Conservation (phyloP, 768 basidiomycete species). For the Xanthoconium stramineum region DNA sequence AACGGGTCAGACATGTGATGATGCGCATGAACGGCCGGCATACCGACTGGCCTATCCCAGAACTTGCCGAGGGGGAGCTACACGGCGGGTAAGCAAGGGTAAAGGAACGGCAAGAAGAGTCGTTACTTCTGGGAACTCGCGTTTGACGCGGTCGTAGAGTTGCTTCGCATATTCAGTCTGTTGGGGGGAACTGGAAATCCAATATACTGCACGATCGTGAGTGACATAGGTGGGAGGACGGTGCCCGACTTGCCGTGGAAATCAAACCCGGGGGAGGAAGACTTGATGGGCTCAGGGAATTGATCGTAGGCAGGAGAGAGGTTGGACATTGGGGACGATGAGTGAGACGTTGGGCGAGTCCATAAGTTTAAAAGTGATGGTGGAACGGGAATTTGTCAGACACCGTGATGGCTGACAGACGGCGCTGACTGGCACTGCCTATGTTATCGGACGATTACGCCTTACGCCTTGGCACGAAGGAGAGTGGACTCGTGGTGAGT, state of each 20-base stretch:
- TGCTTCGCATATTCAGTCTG: constrained; percentile 50
- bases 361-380: too few relatives aligned
- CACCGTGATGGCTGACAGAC: too few relatives aligned
- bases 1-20: background rate
- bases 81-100: background rate
- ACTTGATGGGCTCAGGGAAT: constrained; percentile 53
- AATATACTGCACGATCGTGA: constrained; percentile 49
- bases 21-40: constrained; percentile 13
- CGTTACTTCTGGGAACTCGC: constrained; percentile 67
- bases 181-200: constrained; percentile 43
- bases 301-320: constrained; percentile 50
- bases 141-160: constrained; percentile 54
- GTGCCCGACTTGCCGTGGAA: constrained; percentile 55
- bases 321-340: background rate
- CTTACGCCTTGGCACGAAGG: too few relatives aligned
- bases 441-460: too few relatives aligned
- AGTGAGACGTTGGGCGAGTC: too few relatives aligned
- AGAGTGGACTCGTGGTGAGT: too few relatives aligned
- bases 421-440: too few relatives aligned
- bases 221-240: background rate
- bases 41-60: constrained; percentile 63
- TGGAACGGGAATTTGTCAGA: too few relatives aligned
- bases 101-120: background rate
- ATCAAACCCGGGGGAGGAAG: constrained; percentile 62
- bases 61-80: constrained; percentile 61